These are phyloP conservation scores for Vitis cinerea DNA, from an alignment of 164 flowering plant species.

Conservation along the genomic window DNA sequence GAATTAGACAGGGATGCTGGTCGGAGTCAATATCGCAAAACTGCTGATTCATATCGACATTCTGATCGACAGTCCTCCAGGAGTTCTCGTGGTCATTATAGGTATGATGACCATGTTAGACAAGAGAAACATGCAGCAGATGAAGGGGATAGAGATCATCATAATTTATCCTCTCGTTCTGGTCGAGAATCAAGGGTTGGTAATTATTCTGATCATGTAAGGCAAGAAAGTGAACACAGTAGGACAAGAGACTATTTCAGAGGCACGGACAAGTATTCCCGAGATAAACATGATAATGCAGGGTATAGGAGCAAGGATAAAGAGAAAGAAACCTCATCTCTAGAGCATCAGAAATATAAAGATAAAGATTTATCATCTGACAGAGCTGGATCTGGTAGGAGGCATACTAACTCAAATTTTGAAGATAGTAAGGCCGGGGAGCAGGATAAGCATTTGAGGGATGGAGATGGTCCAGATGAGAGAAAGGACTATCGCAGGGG, in stretches of 20 bases:
- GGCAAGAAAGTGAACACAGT: constrained; percentile 42
- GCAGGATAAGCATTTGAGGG: constrained; percentile 32
- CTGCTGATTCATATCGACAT: constrained; percentile 45
- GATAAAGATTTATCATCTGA: constrained; percentile 34
- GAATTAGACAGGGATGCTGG: constrained; percentile 41
- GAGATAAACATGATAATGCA: constrained; percentile 47
- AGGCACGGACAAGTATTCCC: constrained; percentile 41
- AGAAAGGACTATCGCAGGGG: constrained; percentile 38
- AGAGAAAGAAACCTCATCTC: constrained; percentile 34
- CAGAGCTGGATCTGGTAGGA: constrained; percentile 38
- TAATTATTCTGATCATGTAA: constrained; percentile 33
- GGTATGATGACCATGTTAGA: constrained; percentile 52
- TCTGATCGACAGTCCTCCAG: constrained; percentile 54
- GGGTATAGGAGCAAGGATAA: constrained; percentile 47
- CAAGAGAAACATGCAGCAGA: constrained; percentile 37
- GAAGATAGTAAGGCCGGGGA: constrained; percentile 31
- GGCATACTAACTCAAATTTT: constrained; percentile 17
- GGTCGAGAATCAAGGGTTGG: constrained; percentile 46
- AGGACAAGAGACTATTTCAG: constrained; percentile 46
- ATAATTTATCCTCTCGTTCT: constrained; percentile 43
- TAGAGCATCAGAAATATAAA: constrained; percentile 32
- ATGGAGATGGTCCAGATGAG: constrained; percentile 44
- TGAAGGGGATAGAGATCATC: constrained; percentile 47
- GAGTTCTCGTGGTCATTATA: constrained; percentile 41
- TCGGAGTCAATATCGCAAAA: constrained; percentile 38